Evolutionary conservation across 768 basidiomycete species (phyloP).

Genomic region (Mycena capillaripes): DNA sequence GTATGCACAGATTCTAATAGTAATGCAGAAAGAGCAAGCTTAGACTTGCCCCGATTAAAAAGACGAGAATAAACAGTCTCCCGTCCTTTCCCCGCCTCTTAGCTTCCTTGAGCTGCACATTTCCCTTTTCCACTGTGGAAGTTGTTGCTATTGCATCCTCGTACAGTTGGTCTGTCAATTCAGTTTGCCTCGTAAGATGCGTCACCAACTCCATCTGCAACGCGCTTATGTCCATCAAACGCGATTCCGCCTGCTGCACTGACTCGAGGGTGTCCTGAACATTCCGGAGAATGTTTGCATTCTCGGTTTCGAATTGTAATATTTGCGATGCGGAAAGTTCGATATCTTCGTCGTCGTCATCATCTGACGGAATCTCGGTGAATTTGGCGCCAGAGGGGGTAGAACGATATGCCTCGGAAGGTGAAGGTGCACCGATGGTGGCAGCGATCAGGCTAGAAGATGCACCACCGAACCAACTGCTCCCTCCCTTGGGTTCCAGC

Average conservation of each 20-base stretch:
- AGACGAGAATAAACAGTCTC: constrained; percentile 90
- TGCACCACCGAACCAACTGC: constrained; percentile 75
- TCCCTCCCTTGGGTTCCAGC: constrained; percentile 43
- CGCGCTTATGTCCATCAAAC: constrained; percentile 92
- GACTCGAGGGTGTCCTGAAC: constrained; percentile 91
- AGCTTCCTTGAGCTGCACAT: constrained; percentile 91
- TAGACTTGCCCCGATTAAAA: constrained; percentile 92
- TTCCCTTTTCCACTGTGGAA: constrained; percentile 89
- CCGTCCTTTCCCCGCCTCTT: constrained; percentile 88
- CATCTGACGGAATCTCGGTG: constrained; percentile 49
- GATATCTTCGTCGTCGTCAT: constrained; percentile 83
- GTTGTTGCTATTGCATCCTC: constrained; percentile 94
- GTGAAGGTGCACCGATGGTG: constrained; percentile 66
- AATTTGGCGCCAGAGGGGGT: constrained; percentile 40
- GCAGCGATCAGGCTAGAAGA: constrained; percentile 71
- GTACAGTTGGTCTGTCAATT: constrained; percentile 93
- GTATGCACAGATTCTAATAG: constrained; percentile 64
- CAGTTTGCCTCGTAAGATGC: constrained; percentile 91
- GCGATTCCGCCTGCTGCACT: constrained; percentile 92
- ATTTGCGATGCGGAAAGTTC: constrained; percentile 91
- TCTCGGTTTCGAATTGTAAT: constrained; percentile 93
- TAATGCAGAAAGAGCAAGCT: constrained; percentile 94
- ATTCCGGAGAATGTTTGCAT: constrained; percentile 84
- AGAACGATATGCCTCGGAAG: constrained; percentile 44
- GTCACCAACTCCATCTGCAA: constrained; percentile 93